A percentile compares a stretch with the other conserved stretches of the same genome.
These are phyloP conservation scores for Epichloe aotearoae DNA, from an alignment of 2,329 filamentous ascomycete species.

Conservation along the genomic window DNA sequence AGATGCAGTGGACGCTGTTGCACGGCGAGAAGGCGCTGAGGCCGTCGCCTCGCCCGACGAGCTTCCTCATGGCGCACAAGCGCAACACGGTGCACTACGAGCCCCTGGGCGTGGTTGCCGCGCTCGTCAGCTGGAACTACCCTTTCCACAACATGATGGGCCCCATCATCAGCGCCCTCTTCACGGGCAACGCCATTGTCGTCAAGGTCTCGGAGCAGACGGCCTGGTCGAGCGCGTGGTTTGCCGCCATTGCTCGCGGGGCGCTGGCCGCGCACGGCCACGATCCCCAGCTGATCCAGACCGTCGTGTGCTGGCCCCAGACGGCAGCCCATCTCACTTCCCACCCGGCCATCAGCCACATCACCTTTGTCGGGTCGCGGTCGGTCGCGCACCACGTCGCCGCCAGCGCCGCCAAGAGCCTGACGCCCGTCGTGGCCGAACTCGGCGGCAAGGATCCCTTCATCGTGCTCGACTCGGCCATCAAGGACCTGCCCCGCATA, in stretches of 20 bases:
- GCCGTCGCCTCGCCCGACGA: slow-evolving; percentile 65
- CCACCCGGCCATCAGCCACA: slow-evolving; percentile 70
- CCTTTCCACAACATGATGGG: slow-evolving; percentile 91
- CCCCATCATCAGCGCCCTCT: slow-evolving; percentile 80
- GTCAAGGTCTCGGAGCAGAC: slow-evolving; percentile 94
- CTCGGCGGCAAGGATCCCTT: slow-evolving; percentile 92
- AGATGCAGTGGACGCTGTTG: slow-evolving; percentile 83
- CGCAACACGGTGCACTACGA: slow-evolving; percentile 82
- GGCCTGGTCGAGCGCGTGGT: slow-evolving; percentile 82
- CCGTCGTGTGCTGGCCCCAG: slow-evolving; percentile 75
- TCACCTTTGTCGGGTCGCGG: slow-evolving; percentile 92
- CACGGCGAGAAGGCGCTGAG: slow-evolving; percentile 75
- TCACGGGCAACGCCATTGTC: slow-evolving; percentile 81
- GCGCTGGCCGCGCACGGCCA: slow-evolving; percentile 76
- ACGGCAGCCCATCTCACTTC: slow-evolving; percentile 72
- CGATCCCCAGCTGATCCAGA: slow-evolving; percentile 69
- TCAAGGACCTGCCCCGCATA: slow-evolving; percentile 53
- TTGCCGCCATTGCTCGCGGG: slow-evolving; percentile 61
- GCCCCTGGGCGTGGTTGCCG: slow-evolving; percentile 82
- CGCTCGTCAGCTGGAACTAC: slow-evolving; percentile 95
- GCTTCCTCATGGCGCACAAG: slow-evolving; percentile 92
- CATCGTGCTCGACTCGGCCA: slow-evolving; percentile 70
- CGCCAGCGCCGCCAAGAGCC: slow-evolving; percentile 65
- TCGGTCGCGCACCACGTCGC: slow-evolving; percentile 81
- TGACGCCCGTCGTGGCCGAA: slow-evolving; percentile 85